Percentiles rank a stretch among this genome's conserved stretches.
Conservation (phyloP, 2,329 filamentous ascomycete species). For the Pseudogymnoascus sp. region DNA sequence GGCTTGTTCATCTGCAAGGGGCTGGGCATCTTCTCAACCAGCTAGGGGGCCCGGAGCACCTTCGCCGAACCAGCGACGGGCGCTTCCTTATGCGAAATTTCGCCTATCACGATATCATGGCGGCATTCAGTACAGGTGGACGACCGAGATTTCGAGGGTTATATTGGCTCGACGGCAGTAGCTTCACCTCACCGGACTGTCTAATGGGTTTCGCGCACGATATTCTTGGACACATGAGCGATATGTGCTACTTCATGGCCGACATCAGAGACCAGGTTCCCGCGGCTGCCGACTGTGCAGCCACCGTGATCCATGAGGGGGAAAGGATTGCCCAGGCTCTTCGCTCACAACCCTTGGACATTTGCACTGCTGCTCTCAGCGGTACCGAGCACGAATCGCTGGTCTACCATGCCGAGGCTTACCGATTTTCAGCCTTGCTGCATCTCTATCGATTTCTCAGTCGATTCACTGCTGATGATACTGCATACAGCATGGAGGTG, state of each 20-base stretch:
- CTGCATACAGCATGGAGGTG: conserved; percentile 3
- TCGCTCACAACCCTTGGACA: conserved; percentile 7
- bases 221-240: conserved; percentile 13
- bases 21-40: conserved; percentile 15
- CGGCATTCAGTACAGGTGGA: conserved; percentile 13
- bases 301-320: background rate
- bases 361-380: background rate
- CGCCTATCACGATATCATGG: conserved; percentile 16
- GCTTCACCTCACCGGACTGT: conserved; percentile 10
- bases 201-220: conserved; percentile 14
- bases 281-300: background rate
- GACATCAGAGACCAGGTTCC: conserved; percentile 9
- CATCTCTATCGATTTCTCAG: conserved; percentile 12
- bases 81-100: conserved; percentile 15
- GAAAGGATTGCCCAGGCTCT: conserved; percentile 10
- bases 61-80: conserved; percentile 11
- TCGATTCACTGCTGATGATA: background rate
- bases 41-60: conserved; percentile 9
- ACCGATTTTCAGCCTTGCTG: conserved; percentile 13
- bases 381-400: conserved; percentile 2
- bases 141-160: conserved; percentile 11
- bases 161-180: conserved; percentile 10
- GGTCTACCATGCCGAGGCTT: conserved; percentile 15
- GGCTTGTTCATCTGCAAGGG: conserved; percentile 15
- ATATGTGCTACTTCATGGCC: conserved; percentile 14